Evolutionary conservation across 352 stramenopile genomes (phyloP).

Genomic region (Peronospora destructor): DNA sequence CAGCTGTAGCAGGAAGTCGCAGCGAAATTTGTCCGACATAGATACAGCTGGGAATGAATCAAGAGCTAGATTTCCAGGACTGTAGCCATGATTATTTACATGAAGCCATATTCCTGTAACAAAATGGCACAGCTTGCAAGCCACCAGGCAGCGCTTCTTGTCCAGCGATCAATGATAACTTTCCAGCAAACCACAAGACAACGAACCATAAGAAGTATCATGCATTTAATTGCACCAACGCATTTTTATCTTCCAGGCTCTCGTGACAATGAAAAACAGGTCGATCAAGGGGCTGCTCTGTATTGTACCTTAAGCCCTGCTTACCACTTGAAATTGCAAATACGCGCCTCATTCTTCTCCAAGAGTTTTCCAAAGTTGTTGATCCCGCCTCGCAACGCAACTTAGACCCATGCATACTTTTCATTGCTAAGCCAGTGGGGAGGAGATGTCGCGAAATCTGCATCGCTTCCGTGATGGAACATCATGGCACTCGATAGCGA

Average conservation of each 20-base stretch:
- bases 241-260: neutral
- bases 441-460: slow-evolving; percentile 1
- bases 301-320: neutral
- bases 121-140: slow-evolving; percentile 18
- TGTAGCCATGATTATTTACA: too few species aligned
- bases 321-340: neutral
- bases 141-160: slow-evolving; percentile 10
- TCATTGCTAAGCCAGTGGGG: slow-evolving; percentile 40
- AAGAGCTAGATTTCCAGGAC: slow-evolving; percentile 9
- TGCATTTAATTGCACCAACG: neutral
- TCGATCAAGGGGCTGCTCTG: neutral
- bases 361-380: neutral
- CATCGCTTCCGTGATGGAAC: slow-evolving; percentile 18
- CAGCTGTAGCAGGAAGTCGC: too few species aligned
- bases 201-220: slow-evolving; percentile 3
- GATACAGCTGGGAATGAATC: slow-evolving; percentile 22
- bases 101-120: too few species aligned
- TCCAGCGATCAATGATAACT: slow-evolving; percentile 40
- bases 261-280: neutral
- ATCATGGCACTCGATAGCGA: slow-evolving; percentile 57
- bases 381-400: neutral
- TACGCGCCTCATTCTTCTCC: neutral
- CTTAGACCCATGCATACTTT: slow-evolving; percentile 51
- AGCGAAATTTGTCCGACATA: slow-evolving; percentile 14
- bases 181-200: slow-evolving; percentile 30